Evolutionary conservation across 2,329 filamentous ascomycete genomes (phyloP).

Genomic region (Aspergillus sp.): DNA sequence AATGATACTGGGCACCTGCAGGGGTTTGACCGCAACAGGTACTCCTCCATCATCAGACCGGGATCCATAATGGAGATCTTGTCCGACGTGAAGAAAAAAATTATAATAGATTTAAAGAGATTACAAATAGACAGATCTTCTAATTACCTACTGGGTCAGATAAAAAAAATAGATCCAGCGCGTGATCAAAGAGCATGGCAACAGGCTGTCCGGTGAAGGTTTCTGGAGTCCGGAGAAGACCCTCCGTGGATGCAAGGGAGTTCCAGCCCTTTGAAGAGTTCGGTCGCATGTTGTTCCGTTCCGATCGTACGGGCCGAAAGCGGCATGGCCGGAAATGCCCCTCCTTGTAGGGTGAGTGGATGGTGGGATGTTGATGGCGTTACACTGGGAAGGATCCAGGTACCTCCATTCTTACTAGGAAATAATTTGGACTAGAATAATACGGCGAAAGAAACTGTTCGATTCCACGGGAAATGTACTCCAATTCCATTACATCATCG

Average conservation of each 20-base stretch:
- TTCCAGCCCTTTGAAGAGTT: not conserved
- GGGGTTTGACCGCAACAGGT: too few relatives aligned
- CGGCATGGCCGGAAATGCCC: slow-evolving; percentile 16
- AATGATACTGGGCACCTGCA: not conserved
- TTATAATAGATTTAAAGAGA: too few relatives aligned
- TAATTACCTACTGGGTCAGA: not conserved
- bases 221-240: slow-evolving; percentile 18
- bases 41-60: too few relatives aligned
- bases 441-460: too few relatives aligned
- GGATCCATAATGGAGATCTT: too few relatives aligned
- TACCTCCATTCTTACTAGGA: not conserved
- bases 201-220: slow-evolving; percentile 20
- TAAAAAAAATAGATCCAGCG: slow-evolving; percentile 13
- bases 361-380: slow-evolving; percentile 8
- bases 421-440: too few relatives aligned
- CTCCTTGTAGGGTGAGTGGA: slow-evolving; percentile 6
- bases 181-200: slow-evolving; percentile 10
- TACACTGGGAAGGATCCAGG: not conserved
- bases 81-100: too few relatives aligned
- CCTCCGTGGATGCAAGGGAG: not conserved
- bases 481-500: slow-evolving; percentile 16
- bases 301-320: slow-evolving; percentile 12
- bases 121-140: too few relatives aligned
- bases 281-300: slow-evolving; percentile 10
- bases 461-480: too few relatives aligned